Evolutionary conservation across 345 rosid genomes (phyloP).

Genomic region (Aurinia saxatilis): DNA sequence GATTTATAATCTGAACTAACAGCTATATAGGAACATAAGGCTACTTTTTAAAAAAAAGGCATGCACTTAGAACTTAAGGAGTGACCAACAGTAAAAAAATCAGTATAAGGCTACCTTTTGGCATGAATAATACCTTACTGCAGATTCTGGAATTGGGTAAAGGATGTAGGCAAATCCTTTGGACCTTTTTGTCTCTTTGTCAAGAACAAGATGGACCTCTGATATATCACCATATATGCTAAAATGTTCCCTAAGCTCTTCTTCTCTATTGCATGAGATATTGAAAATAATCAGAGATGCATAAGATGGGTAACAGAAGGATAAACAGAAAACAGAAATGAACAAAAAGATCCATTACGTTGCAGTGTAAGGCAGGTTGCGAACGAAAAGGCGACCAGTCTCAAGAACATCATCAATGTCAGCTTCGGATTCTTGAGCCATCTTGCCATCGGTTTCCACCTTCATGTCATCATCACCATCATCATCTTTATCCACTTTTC

Average conservation of each 20-base stretch:
- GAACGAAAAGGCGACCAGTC: constrained; percentile 71
- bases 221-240: constrained; percentile 52
- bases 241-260: constrained; percentile 77
- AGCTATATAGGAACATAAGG: neutral
- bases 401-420: constrained; percentile 40
- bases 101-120: neutral
- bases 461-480: constrained; percentile 7
- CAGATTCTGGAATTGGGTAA: constrained; percentile 55
- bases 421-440: constrained; percentile 32
- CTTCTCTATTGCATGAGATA: constrained; percentile 50
- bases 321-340: neutral
- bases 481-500: neutral
- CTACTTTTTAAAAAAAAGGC: neutral
- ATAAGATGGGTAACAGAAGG: neutral
- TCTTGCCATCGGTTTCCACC: constrained; percentile 27
- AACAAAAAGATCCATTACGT: constrained; percentile 34
- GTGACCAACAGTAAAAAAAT: neutral
- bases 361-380: constrained; percentile 74
- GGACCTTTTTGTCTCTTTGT: constrained; percentile 84
- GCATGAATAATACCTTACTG: constrained; percentile 51
- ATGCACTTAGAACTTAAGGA: neutral
- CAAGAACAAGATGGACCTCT: constrained; percentile 78
- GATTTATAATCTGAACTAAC: neutral
- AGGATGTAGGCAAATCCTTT: constrained; percentile 81
- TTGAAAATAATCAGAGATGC: constrained; percentile 1